Conservation (phyloP, 306 rosid species). For the Castanopsis chinensis region DNA sequence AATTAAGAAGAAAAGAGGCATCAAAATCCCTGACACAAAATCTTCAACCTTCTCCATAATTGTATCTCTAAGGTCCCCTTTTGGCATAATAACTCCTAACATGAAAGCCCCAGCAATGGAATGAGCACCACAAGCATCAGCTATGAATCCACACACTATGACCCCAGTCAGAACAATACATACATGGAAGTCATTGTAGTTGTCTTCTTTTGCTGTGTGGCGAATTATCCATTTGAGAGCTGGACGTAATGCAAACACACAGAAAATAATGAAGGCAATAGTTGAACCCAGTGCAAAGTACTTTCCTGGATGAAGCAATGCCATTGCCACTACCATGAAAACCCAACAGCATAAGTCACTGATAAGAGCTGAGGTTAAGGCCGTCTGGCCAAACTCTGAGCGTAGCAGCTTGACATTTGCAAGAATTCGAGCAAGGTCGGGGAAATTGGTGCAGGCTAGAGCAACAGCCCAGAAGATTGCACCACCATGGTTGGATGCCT, state of each 20-base stretch:
- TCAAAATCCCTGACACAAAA: constrained; percentile 29
- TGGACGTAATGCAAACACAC: constrained; percentile 28
- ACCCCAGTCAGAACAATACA: constrained; percentile 29
- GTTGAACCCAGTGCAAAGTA: constrained; percentile 6
- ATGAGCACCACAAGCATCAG: constrained; percentile 31
- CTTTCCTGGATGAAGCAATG: not conserved
- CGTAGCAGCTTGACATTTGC: constrained; percentile 45
- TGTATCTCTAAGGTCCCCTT: constrained; percentile 33
- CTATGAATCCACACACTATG: constrained; percentile 7
- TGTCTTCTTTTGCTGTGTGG: constrained; percentile 18
- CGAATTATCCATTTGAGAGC: constrained; percentile 23
- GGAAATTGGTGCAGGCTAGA: constrained; percentile 40
- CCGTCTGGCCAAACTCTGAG: constrained; percentile 37
- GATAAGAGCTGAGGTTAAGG: constrained; percentile 38
- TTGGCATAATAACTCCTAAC: constrained; percentile 48
- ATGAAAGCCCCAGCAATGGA: constrained; percentile 40
- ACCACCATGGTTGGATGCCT: not conserved
- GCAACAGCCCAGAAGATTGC: constrained; percentile 37
- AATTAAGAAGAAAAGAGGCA: constrained; percentile 35
- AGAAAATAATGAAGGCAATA: not conserved
- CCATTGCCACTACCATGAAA: constrained; percentile 18
- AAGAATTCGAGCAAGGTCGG: constrained; percentile 38
- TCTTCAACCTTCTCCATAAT: constrained; percentile 29
- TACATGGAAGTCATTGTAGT: constrained; percentile 26
- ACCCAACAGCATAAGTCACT: constrained; percentile 43